Conservation (phyloP, 1,284 basidiomycete species). For the Termitomyces sp. region DNA sequence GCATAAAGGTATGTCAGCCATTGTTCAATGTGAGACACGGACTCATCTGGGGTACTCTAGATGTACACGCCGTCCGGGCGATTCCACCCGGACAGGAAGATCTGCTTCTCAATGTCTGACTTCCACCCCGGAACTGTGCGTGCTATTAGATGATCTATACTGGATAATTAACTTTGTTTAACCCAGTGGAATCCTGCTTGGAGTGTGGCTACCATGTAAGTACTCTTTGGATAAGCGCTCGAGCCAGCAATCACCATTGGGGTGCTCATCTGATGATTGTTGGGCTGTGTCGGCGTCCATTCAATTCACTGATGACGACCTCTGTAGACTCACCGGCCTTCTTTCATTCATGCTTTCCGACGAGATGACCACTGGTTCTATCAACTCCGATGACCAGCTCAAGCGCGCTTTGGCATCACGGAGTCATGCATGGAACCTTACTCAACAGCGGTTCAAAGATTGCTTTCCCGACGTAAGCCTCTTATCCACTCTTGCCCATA, state of each 20-base stretch:
- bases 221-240: constrained; percentile 18
- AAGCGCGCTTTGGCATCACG: constrained; percentile 73
- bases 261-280: constrained; percentile 2
- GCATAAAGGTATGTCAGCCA: constrained; percentile 73
- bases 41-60: constrained; percentile 32
- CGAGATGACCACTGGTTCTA: constrained; percentile 93
- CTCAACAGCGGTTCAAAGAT: constrained; percentile 77
- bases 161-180: constrained; percentile 7
- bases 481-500: neutral
- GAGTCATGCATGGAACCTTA: constrained; percentile 84
- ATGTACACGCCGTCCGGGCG: constrained; percentile 94
- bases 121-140: constrained; percentile 87
- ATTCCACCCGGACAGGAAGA: constrained; percentile 91
- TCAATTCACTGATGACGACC: constrained; percentile 12
- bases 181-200: constrained; percentile 86
- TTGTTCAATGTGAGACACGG: constrained; percentile 5
- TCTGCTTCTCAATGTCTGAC: constrained; percentile 95
- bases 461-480: constrained; percentile 77
- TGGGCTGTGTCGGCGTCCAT: constrained; percentile 6
- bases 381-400: constrained; percentile 76
- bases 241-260: constrained; percentile 7
- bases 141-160: constrained; percentile 15
- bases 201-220: constrained; percentile 89
- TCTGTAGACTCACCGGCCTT: constrained; percentile 81
- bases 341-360: constrained; percentile 95